Conservation (phyloP, 2,329 filamentous ascomycete species). For the Penicillium sp. region DNA sequence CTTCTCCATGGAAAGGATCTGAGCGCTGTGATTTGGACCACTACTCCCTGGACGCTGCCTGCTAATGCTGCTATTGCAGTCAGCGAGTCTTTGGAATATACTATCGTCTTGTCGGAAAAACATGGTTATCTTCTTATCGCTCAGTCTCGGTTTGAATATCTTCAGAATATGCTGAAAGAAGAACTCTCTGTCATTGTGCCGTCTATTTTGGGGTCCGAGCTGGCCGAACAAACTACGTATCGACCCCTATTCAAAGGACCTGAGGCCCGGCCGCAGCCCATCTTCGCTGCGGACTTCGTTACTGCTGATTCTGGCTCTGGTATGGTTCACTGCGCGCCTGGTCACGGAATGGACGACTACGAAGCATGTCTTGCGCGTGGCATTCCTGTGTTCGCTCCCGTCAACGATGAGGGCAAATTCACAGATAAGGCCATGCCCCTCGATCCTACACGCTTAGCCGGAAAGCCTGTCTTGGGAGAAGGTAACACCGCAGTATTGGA, state of each 20-base stretch:
- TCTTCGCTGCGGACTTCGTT: slow-evolving; percentile 86
- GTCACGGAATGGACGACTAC: slow-evolving; percentile 96
- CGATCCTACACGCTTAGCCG: slow-evolving; percentile 64
- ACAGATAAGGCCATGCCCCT: slow-evolving; percentile 75
- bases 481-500: slow-evolving; percentile 69
- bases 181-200: slow-evolving; percentile 52
- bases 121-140: slow-evolving; percentile 69
- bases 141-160: slow-evolving; percentile 63
- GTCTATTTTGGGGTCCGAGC: slow-evolving; percentile 61
- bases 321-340: slow-evolving; percentile 90
- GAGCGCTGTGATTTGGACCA: slow-evolving; percentile 94
- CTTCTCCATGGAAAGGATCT: slow-evolving; percentile 52
- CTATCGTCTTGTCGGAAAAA: slow-evolving; percentile 57
- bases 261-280: slow-evolving; percentile 58
- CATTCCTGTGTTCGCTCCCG: slow-evolving; percentile 74
- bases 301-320: slow-evolving; percentile 87
- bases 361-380: slow-evolving; percentile 69
- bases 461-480: slow-evolving; percentile 67
- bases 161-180: slow-evolving; percentile 52
- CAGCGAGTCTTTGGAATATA: slow-evolving; percentile 70
- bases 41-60: slow-evolving; percentile 94
- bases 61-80: slow-evolving; percentile 89
- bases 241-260: slow-evolving; percentile 65
- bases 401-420: slow-evolving; percentile 78
- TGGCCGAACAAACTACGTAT: slow-evolving; percentile 65